Percentiles rank a stretch among this genome's conserved stretches.
phyloP scores from a whole-genome alignment of 257 asterid genomes.

The Solanum pimpinellifolium region DNA sequence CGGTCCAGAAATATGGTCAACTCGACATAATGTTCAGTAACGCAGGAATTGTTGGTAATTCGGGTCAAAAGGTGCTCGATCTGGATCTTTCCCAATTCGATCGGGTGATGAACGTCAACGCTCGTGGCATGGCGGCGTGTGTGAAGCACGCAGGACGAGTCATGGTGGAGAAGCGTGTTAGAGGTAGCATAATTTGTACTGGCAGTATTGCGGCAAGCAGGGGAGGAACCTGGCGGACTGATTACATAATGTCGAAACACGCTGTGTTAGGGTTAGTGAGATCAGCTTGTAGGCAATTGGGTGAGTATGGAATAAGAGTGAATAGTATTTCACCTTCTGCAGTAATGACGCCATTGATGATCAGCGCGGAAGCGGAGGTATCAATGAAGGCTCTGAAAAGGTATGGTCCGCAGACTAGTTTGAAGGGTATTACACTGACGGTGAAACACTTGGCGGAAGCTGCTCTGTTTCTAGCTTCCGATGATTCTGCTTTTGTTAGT shows the following conservation, averaged over 20 bases:
- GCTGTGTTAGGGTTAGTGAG: conserved; percentile 28
- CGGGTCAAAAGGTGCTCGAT: conserved; percentile 19
- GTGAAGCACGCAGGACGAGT: conserved; percentile 12
- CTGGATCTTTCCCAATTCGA: conserved; percentile 21
- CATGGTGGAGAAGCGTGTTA: conserved; percentile 11
- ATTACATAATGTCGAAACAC: conserved; percentile 30
- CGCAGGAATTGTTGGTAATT: conserved; percentile 13
- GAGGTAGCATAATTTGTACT: conserved; percentile 25
- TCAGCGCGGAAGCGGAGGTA: neutral
- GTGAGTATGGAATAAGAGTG: conserved; percentile 29
- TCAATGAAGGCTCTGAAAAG: neutral
- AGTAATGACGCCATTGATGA: conserved; percentile 10
- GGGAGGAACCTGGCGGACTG: neutral
- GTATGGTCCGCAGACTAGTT: conserved; percentile 1
- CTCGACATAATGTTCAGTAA: conserved; percentile 41
- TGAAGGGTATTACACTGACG: conserved; percentile 15
- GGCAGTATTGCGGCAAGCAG: conserved; percentile 11
- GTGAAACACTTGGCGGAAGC: conserved; percentile 19
- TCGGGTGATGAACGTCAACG: conserved; percentile 9
- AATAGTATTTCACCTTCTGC: conserved; percentile 28
- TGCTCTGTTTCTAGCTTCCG: conserved; percentile 17
- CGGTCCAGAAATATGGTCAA: conserved; percentile 19
- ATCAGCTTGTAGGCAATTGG: conserved; percentile 22
- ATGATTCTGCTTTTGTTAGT: conserved; percentile 18
- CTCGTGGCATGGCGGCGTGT: conserved; percentile 17